Evolutionary conservation across 371 early-diverging fungal species (phyloP).

Genomic region (Coemansia sp.): DNA sequence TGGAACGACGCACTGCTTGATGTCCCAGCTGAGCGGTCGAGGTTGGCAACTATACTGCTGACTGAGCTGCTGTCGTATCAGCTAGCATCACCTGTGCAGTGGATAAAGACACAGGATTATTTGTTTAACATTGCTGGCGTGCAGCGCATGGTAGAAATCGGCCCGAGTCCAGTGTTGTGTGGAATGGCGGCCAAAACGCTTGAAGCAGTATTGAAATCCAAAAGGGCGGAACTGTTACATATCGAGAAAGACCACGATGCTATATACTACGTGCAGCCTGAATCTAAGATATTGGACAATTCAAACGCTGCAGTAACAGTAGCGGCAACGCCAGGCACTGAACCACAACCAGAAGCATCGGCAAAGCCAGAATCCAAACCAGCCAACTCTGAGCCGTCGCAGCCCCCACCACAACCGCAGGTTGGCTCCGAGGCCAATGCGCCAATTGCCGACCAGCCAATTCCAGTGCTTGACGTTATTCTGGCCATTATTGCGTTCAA

Average conservation of each 20-base stretch:
- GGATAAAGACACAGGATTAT: constrained; percentile 95
- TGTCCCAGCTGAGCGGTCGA: constrained; percentile 70
- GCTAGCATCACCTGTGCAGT: constrained; percentile 88
- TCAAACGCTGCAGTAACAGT: not conserved
- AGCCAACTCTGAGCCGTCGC: not conserved
- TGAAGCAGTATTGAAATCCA: not conserved
- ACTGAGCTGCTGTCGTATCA: constrained; percentile 93
- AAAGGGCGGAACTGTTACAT: constrained; percentile 7
- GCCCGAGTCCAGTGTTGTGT: constrained; percentile 83
- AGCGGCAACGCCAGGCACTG: not conserved
- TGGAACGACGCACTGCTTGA: constrained; percentile 68
- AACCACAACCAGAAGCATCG: not conserved
- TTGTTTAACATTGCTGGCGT: constrained; percentile 79
- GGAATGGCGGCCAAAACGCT: constrained; percentile 90
- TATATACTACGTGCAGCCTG: constrained; percentile 13
- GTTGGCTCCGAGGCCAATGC: not conserved
- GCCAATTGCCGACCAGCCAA: constrained; percentile 60
- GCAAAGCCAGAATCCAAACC: constrained; percentile 34
- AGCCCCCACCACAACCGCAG: not conserved
- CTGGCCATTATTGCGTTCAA: constrained; percentile 82
- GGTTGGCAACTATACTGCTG: constrained; percentile 78
- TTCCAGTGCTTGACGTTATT: constrained; percentile 74
- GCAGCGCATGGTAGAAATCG: constrained; percentile 88
- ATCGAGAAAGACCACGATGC: constrained; percentile 21
- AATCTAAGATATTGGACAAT: not conserved